A percentile compares a stretch with the other conserved stretches of the same genome.
These are phyloP conservation scores for Teunomyces pallodes DNA, from an alignment of 805 yeast species.

Conservation along the genomic window DNA sequence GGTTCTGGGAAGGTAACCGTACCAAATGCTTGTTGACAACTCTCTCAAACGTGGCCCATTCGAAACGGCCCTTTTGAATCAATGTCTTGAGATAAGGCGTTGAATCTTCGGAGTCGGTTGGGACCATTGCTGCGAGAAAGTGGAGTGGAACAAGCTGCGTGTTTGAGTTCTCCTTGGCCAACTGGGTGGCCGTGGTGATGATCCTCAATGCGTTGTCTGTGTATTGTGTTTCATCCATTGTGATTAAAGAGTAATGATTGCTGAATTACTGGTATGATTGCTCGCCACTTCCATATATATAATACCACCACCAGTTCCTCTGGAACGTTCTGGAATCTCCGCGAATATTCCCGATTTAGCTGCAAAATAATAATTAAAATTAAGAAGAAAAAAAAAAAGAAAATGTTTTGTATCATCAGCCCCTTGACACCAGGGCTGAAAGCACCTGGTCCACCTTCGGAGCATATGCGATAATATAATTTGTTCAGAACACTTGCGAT, in stretches of 20 bases:
- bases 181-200: conserved; percentile 71
- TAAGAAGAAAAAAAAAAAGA: too few relatives aligned
- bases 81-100: conserved; percentile 70
- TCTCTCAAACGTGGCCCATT: conserved; percentile 78
- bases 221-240: conserved; percentile 69
- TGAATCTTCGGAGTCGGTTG: conserved; percentile 48
- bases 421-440: not conserved
- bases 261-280: conserved; percentile 5
- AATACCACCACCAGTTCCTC: not conserved
- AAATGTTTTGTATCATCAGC: too few relatives aligned
- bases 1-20: conserved; percentile 81
- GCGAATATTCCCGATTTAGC: conserved; percentile 1
- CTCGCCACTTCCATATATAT: conserved; percentile 27
- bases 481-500: not conserved
- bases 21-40: conserved; percentile 79
- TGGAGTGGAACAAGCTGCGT: conserved; percentile 86
- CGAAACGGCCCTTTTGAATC: conserved; percentile 82
- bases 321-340: conserved; percentile 5
- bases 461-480: not conserved
- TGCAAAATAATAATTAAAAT: not conserved
- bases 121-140: conserved; percentile 85
- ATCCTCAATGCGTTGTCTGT: conserved; percentile 91
- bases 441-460: too few relatives aligned
- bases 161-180: conserved; percentile 84
- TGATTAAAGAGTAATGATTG: conserved; percentile 1